Evolutionary conservation across 139 green algal species (phyloP).

Genomic region (Deuterostichococcus epilithicus): DNA sequence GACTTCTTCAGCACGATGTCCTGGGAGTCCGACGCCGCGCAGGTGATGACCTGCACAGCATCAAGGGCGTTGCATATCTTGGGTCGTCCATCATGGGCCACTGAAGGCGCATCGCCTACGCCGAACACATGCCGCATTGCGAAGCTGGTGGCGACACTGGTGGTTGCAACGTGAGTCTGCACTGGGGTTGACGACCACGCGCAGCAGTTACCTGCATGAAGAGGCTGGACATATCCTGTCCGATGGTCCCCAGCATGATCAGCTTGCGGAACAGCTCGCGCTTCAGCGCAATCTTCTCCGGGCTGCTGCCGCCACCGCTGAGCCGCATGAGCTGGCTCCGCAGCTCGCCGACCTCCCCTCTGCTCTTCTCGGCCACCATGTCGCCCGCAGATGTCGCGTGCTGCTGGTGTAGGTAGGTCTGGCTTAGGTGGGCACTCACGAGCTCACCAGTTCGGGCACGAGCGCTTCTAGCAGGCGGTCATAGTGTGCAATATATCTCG

Average conservation of each 20-base stretch:
- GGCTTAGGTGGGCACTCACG: too few species aligned
- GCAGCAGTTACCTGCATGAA: slow-evolving; percentile 55
- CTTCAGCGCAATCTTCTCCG: slow-evolving; percentile 40
- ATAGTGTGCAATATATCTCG: too few species aligned
- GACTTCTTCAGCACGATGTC: slow-evolving; percentile 87
- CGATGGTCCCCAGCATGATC: slow-evolving; percentile 89
- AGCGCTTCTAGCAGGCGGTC: too few species aligned
- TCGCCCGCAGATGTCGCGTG: too few species aligned
- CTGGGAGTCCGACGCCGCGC: slow-evolving; percentile 57
- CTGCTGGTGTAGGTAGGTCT: too few species aligned
- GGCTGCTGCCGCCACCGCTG: slow-evolving; percentile 3
- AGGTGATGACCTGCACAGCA: slow-evolving; percentile 52
- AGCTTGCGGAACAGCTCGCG: slow-evolving; percentile 77
- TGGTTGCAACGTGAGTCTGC: too few species aligned
- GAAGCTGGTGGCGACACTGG: too few species aligned
- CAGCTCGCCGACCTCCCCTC: slow-evolving; percentile 30
- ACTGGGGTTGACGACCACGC: slow-evolving; percentile 8
- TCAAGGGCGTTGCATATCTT: background rate
- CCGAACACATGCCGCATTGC: too few species aligned
- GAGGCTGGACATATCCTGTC: slow-evolving; percentile 90
- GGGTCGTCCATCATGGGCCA: too few species aligned
- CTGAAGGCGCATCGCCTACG: too few species aligned
- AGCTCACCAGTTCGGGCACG: too few species aligned
- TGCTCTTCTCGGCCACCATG: slow-evolving; percentile 3
- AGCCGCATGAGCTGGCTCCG: slow-evolving; percentile 17